Evolutionary conservation across 1,284 basidiomycete genomes (phyloP).

Genomic region (Cyathus pygmaeus): DNA sequence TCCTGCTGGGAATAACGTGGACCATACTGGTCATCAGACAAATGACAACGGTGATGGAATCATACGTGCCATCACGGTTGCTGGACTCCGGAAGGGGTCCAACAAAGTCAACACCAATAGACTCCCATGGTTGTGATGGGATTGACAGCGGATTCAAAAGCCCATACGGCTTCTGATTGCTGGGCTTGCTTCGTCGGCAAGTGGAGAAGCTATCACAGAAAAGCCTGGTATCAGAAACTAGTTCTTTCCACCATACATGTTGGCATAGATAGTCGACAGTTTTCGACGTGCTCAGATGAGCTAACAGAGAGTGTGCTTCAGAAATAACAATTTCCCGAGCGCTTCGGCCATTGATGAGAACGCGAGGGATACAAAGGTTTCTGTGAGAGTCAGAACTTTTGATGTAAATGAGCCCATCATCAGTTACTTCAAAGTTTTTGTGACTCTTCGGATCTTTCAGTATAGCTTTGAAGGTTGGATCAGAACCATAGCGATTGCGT

Average conservation of each 20-base stretch:
- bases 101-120: neutral
- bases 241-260: conserved; percentile 42
- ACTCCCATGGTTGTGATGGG: neutral
- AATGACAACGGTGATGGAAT: conserved; percentile 38
- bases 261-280: conserved; percentile 31
- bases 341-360: conserved; percentile 13
- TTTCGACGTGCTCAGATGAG: conserved; percentile 39
- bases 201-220: neutral
- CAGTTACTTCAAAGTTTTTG: conserved; percentile 34
- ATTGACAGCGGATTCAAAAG: conserved; percentile 31
- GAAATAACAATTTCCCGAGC: conserved; percentile 36
- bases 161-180: neutral
- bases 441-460: conserved; percentile 26
- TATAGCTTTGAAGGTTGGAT: conserved; percentile 12
- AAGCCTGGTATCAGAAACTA: conserved; percentile 8
- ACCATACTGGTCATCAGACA: conserved; percentile 45
- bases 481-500: neutral
- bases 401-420: neutral
- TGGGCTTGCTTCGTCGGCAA: neutral
- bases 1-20: conserved; percentile 36
- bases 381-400: conserved; percentile 44
- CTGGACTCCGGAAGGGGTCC: neutral
- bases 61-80: neutral
- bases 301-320: conserved; percentile 35
- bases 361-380: conserved; percentile 34